A percentile compares a stretch with the other conserved stretches of the same genome.
These are phyloP conservation scores for Botryosphaeria dothidea DNA, from an alignment of 2,329 filamentous ascomycete genomes.

Conservation along the genomic window DNA sequence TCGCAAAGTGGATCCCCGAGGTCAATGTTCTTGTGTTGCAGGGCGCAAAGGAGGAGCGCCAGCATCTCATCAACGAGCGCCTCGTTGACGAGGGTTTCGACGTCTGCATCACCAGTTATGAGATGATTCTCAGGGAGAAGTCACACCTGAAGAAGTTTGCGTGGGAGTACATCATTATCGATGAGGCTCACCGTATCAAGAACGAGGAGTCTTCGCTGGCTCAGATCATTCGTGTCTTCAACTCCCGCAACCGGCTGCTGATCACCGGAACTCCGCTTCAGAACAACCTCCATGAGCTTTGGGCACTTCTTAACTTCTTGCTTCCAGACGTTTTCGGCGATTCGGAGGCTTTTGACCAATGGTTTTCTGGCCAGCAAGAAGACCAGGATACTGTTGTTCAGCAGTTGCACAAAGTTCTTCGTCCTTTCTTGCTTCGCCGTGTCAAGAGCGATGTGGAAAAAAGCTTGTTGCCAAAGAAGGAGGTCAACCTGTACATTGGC, in stretches of 20 bases:
- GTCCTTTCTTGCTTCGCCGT: slow-evolving; percentile 90
- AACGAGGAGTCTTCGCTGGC: slow-evolving; percentile 97
- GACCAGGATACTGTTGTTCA: slow-evolving; percentile 96
- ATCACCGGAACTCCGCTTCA: slow-evolving; percentile 97
- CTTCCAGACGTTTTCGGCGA: slow-evolving; percentile 98
- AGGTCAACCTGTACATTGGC: slow-evolving; percentile 93
- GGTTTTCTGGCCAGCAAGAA: slow-evolving; percentile 88
- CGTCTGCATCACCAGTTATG: slow-evolving; percentile 97
- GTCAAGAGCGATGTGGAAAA: slow-evolving; percentile 99
- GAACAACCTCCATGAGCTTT: slow-evolving; percentile 97
- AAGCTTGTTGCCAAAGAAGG: slow-evolving; percentile 94
- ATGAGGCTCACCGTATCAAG: slow-evolving; percentile 98
- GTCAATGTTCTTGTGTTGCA: slow-evolving; percentile 93
- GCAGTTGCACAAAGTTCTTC: slow-evolving; percentile 88
- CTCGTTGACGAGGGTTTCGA: slow-evolving; percentile 96
- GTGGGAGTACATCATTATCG: slow-evolving; percentile 99
- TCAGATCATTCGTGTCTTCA: slow-evolving; percentile 94
- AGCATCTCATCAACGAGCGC: slow-evolving; percentile 83
- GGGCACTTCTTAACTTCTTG: slow-evolving; percentile 95
- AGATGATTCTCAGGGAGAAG: slow-evolving; percentile 97
- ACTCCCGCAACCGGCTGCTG: slow-evolving; percentile 88
- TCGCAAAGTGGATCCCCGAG: slow-evolving; percentile 90
- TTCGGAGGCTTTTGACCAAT: slow-evolving; percentile 93
- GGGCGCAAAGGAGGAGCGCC: slow-evolving; percentile 90
- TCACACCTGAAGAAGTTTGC: slow-evolving; percentile 94